phyloP scores from a whole-genome alignment of 306 rosid genomes.

The Delonix regia region DNA sequence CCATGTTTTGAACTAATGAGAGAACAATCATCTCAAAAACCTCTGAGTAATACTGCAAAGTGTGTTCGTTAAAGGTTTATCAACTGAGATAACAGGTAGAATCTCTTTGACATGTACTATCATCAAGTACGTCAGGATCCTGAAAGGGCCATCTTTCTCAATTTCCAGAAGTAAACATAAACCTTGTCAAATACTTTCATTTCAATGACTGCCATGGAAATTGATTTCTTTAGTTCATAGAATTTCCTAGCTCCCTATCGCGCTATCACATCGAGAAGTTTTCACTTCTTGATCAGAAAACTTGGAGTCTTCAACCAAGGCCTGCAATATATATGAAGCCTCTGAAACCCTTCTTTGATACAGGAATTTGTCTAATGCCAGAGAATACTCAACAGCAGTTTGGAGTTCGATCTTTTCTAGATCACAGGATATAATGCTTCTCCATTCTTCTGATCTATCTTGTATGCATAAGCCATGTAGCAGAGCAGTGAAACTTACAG shows the following conservation, averaged over 20 bases:
- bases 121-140: constrained; percentile 7
- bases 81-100: constrained; percentile 5
- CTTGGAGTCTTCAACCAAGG: constrained; percentile 51
- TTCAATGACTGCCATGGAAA: constrained; percentile 20
- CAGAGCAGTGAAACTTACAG: constrained; percentile 66
- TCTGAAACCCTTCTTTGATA: constrained; percentile 57
- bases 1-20: constrained; percentile 7
- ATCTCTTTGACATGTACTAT: neutral
- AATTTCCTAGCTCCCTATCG: constrained; percentile 32
- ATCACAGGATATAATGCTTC: constrained; percentile 51
- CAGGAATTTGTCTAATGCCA: constrained; percentile 59
- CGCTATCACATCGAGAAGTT: constrained; percentile 37
- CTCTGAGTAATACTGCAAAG: neutral
- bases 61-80: constrained; percentile 17
- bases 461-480: constrained; percentile 71
- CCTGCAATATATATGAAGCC: constrained; percentile 65
- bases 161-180: neutral
- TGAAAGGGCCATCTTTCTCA: constrained; percentile 4
- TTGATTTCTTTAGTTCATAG: constrained; percentile 5
- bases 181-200: constrained; percentile 5
- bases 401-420: constrained; percentile 54
- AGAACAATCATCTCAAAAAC: constrained; percentile 5
- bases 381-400: constrained; percentile 62
- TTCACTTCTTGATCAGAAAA: constrained; percentile 38
- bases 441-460: constrained; percentile 72